Evolutionary conservation across 2,329 filamentous ascomycete genomes (phyloP), one percentile per base, ranked within the genome.

Genomic region (Microsporum ferrugineum): DNA sequence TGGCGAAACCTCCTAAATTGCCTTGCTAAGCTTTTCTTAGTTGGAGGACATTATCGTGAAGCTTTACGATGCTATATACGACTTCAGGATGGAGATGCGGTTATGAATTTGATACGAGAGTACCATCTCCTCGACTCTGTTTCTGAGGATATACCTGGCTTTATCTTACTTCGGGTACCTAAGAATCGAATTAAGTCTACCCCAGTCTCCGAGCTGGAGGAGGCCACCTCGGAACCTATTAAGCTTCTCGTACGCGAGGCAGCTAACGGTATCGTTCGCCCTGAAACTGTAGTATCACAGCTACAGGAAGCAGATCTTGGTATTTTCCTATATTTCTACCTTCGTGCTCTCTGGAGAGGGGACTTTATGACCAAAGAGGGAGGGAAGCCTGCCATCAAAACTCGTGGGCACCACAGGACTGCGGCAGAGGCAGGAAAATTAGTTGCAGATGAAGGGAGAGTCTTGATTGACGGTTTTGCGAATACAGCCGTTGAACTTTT

Each of bases 1-100:
- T 97, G 92, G 92, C 84, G 84, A 29, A 88, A 95, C 62, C 82
- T 99, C n/a, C 85, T 91, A 76, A 89, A 91, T 69, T 85, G 88
- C 62, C 78, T 99, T 39, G 92, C 90, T 0, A 90, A 86, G 69
- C 78, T 99, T 14, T 89, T 92, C 70, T 84, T 96, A 61, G 88
- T 88, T 6, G 88, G 86, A 66, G 89, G 89, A 0, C 85, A 88
- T 61, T 86, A 89, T 65, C 82, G 88, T 60, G 91, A 97, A 70
- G 92, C 95, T 1, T 77, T 99, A 51, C 86, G 84, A 69, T 94
- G 88, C 73, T 96, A 95, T 71, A 95, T 99, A 70, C 86, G 84
- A 64, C 82, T 97, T 2, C 91, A 96, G 70, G 90, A 99, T 74
- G 91, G 91, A 0, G 91, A 97, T 70, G 87, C 88, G 7, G 89